These are phyloP conservation scores for Papiliotrema fonsecae DNA, from an alignment of 1,284 basidiomycete species.

Conservation along the genomic window DNA sequence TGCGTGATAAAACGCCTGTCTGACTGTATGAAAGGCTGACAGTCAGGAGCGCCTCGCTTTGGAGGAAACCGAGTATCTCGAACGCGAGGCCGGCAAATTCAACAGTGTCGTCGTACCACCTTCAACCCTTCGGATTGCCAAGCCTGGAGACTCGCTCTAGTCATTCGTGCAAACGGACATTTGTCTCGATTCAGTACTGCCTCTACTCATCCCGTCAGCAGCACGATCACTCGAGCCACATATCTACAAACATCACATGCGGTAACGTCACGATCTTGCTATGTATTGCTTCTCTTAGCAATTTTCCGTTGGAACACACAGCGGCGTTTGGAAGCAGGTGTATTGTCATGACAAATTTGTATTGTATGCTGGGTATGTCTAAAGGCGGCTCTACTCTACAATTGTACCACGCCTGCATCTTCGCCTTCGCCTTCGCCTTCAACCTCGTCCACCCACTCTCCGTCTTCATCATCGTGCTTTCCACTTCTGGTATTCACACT, in stretches of 20 bases:
- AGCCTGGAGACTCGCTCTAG: conserved; percentile 6
- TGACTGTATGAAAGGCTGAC: not conserved
- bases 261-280: too few relatives aligned
- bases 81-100: conserved; percentile 43
- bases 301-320: too few relatives aligned
- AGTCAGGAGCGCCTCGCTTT: conserved; percentile 24
- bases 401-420: not conserved
- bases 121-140: conserved; percentile 16
- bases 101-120: conserved; percentile 15
- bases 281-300: too few relatives aligned
- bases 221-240: too few relatives aligned
- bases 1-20: conserved; percentile 8
- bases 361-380: not conserved
- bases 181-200: too few relatives aligned
- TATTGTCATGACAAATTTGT: too few relatives aligned
- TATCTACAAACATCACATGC: too few relatives aligned
- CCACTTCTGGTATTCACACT: not conserved
- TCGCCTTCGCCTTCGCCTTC: not conserved
- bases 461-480: not conserved
- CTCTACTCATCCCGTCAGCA: too few relatives aligned
- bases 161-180: too few relatives aligned
- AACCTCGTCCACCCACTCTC: not conserved
- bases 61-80: conserved; percentile 44
- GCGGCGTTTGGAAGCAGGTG: too few relatives aligned
- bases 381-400: not conserved